Conservation (phyloP, 768 basidiomycete genomes). For the Trametes coccinea region DNA sequence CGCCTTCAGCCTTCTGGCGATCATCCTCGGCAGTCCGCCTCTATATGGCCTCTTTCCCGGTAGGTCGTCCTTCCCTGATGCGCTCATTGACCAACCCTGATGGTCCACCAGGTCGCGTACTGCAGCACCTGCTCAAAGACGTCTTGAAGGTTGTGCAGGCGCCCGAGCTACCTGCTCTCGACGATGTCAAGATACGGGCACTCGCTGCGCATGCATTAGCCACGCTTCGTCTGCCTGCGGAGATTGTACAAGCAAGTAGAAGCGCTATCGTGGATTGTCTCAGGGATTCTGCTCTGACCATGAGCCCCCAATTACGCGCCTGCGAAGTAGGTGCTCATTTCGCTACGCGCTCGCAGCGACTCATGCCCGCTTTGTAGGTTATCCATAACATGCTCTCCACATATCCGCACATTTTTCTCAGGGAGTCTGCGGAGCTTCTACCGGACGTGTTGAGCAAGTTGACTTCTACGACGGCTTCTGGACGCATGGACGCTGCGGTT, state of each 20-base stretch:
- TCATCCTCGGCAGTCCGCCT: slow-evolving; percentile 49
- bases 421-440: background rate
- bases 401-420: slow-evolving; percentile 14
- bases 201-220: slow-evolving; percentile 53
- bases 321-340: slow-evolving; percentile 3
- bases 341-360: background rate
- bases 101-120: slow-evolving; percentile 39
- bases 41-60: slow-evolving; percentile 50
- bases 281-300: background rate
- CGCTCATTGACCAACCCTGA: background rate
- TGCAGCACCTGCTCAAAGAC: slow-evolving; percentile 46
- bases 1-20: slow-evolving; percentile 52
- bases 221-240: slow-evolving; percentile 47
- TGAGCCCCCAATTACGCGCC: background rate
- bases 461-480: background rate
- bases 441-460: background rate
- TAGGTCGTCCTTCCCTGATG: slow-evolving; percentile 29
- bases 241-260: background rate
- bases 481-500: slow-evolving; percentile 1
- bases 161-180: slow-evolving; percentile 37
- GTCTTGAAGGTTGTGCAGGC: slow-evolving; percentile 45
- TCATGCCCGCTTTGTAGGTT: background rate
- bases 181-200: slow-evolving; percentile 45
- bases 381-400: slow-evolving; percentile 6
- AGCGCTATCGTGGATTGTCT: background rate